These are phyloP conservation scores for Penicillium sp. DNA, from an alignment of 2,329 filamentous ascomycete species.

Conservation along the genomic window DNA sequence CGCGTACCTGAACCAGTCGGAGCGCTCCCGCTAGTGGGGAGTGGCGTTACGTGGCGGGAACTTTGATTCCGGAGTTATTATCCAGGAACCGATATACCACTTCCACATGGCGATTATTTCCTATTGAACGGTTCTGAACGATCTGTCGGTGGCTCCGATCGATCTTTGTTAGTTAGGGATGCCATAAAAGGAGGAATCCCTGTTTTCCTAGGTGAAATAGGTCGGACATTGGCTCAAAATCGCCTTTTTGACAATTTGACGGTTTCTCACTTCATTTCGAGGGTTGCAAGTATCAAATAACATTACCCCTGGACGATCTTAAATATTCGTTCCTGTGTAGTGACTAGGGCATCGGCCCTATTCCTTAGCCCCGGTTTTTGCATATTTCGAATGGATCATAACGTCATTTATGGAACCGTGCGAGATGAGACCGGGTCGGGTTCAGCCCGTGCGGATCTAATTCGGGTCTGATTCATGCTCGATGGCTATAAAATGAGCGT, in stretches of 20 bases:
- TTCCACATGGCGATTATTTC: background rate
- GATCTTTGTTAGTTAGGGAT: background rate
- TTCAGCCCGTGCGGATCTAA: background rate
- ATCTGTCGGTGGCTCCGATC: background rate
- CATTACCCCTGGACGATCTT: slow-evolving; percentile 1
- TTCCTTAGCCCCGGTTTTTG: background rate
- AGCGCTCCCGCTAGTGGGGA: slow-evolving; percentile 8
- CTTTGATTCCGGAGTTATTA: background rate
- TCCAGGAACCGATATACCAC: background rate
- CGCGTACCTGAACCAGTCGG: slow-evolving; percentile 18
- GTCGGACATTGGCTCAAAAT: background rate
- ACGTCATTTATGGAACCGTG: slow-evolving; percentile 16
- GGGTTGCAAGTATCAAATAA: background rate
- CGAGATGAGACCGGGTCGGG: slow-evolving; percentile 1
- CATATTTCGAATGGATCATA: slow-evolving; percentile 16
- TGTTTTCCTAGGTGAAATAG: background rate
- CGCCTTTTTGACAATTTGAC: background rate
- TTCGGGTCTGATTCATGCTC: background rate
- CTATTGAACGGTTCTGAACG: background rate
- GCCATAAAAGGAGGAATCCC: no score
- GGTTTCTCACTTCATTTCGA: background rate
- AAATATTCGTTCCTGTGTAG: slow-evolving; percentile 10
- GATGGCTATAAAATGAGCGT: background rate
- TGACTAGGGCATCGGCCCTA: slow-evolving; percentile 20
- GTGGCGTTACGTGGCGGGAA: slow-evolving; percentile 1